A percentile compares a stretch with the other conserved stretches of the same genome.
Evolutionary conservation across 352 stramenopile genomes (phyloP).

Genomic region (Phytopythium helicoides): DNA sequence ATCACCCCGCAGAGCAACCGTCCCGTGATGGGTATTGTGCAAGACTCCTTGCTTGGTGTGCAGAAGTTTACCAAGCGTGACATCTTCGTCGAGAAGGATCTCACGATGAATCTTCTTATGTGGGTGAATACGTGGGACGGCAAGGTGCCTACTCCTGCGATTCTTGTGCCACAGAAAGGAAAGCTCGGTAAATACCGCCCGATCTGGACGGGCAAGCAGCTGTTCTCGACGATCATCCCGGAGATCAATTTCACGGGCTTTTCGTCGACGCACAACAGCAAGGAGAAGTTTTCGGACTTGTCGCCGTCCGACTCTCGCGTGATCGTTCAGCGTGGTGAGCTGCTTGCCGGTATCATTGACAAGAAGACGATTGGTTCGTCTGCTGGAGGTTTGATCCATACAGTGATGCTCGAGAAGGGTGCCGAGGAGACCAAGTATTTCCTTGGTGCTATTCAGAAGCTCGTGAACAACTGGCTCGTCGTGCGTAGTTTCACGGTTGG

Average conservation of each 20-base stretch:
- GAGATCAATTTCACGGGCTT: slow-evolving; percentile 96
- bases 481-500: slow-evolving; percentile 98
- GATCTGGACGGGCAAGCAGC: slow-evolving; percentile 98
- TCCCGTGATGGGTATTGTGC: slow-evolving; percentile 99
- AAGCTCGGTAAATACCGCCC: slow-evolving; percentile 85
- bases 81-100: slow-evolving; percentile 97
- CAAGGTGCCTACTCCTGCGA: slow-evolving; percentile 95
- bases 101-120: slow-evolving; percentile 99
- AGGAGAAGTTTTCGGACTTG: slow-evolving; percentile 87
- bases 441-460: slow-evolving; percentile 93
- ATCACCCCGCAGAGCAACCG: slow-evolving; percentile 98
- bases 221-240: slow-evolving; percentile 97
- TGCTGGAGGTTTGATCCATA: slow-evolving; percentile 97
- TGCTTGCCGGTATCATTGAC: slow-evolving; percentile 98
- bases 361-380: slow-evolving; percentile 99
- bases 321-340: slow-evolving; percentile 96
- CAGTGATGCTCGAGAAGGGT: slow-evolving; percentile 93
- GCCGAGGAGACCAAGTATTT: slow-evolving; percentile 88
- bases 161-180: slow-evolving; percentile 94
- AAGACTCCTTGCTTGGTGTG: slow-evolving; percentile 95
- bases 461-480: slow-evolving; percentile 99
- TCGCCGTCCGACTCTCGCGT: slow-evolving; percentile 96
- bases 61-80: slow-evolving; percentile 99
- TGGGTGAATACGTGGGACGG: slow-evolving; percentile 97
- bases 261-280: slow-evolving; percentile 94